These are phyloP conservation scores for Stereocaulon alpinum DNA, from an alignment of 495 filamentous ascomycete genomes.

Conservation along the genomic window DNA sequence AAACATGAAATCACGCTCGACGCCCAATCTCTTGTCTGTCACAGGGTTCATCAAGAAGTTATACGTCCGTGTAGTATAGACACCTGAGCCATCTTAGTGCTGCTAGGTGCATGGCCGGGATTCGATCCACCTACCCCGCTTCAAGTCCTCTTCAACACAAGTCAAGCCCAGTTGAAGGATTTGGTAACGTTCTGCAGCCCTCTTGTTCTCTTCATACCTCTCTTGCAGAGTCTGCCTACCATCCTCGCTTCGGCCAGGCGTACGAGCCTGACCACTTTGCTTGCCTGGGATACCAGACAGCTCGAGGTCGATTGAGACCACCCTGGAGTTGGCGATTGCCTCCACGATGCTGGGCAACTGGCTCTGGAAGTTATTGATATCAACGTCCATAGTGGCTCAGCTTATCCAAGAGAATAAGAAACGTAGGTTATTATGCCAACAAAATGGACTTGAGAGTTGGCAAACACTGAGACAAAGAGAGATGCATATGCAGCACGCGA, in stretches of 20 bases:
- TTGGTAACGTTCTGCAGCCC: conserved; percentile 58
- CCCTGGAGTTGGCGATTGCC: conserved; percentile 49
- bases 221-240: conserved; percentile 44
- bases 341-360: conserved; percentile 49
- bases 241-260: conserved; percentile 11
- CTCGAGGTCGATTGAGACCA: conserved; percentile 68
- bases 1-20: conserved; percentile 46
- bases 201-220: conserved; percentile 54
- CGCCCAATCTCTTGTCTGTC: conserved; percentile 35
- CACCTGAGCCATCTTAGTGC: conserved; percentile 27
- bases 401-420: background rate
- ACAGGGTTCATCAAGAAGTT: conserved; percentile 56
- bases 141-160: conserved; percentile 44
- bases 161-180: conserved; percentile 72
- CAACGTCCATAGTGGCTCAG: conserved; percentile 52
- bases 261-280: conserved; percentile 22
- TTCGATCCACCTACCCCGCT: conserved; percentile 29
- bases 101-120: conserved; percentile 9
- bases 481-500: background rate
- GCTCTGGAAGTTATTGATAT: conserved; percentile 40
- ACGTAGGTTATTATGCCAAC: background rate
- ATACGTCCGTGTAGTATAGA: conserved; percentile 55
- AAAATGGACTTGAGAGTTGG: background rate
- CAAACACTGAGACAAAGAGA: background rate
- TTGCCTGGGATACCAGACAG: conserved; percentile 54